Evolutionary conservation across 371 early-diverging fungal species (phyloP), one percentile per base, ranked within the genome.

Genomic region (Rhizopus microsporus): DNA sequence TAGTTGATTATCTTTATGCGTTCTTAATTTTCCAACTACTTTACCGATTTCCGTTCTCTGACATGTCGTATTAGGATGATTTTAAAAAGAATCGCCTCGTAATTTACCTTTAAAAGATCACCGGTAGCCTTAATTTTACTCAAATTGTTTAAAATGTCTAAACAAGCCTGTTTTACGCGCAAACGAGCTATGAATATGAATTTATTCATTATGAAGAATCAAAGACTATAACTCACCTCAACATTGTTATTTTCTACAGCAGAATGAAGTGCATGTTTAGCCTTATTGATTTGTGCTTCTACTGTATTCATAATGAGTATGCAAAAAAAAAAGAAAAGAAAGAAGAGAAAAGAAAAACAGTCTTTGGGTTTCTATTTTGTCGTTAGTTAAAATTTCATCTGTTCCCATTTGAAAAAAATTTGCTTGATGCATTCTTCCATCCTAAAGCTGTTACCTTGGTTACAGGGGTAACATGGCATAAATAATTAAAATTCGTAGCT

Each of bases 31-130:
- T 56, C 88, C 90, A 39, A 94, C 81, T 34, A 81, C 78, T 60
- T 89, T 72, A 7, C 96, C 96, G 59, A 92, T 86, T 23, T 86
- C 87, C 0, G 95, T 91, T 65, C 80, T 81, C 88, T 87, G 57
- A 43, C 7, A 4, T 8, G 15, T 23, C 2, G 23, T 23, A 32
- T 32, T 23, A 46, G 10, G 10, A 46, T 13, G 8, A 7, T 23
- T 29, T 13, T 6, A 9, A 15, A 46, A 31, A 46, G 10, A 5
- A 4, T 23, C 29, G 55, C 35, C 38, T 23, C 30, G 37, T 16
- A 30, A 6, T 23, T 60, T 68, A 68, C 68, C 60, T 68, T 68
- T 48, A 68, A 56, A 42, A 68, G 37, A 47, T 68, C 68, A 31
- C 65, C 65, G 34, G 51, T 68, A 45, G 57, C 68, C 35, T 65